A percentile compares a stretch with the other conserved stretches of the same genome.
Conservation (phyloP, 164 flowering plant species). For the Sedum album region DNA sequence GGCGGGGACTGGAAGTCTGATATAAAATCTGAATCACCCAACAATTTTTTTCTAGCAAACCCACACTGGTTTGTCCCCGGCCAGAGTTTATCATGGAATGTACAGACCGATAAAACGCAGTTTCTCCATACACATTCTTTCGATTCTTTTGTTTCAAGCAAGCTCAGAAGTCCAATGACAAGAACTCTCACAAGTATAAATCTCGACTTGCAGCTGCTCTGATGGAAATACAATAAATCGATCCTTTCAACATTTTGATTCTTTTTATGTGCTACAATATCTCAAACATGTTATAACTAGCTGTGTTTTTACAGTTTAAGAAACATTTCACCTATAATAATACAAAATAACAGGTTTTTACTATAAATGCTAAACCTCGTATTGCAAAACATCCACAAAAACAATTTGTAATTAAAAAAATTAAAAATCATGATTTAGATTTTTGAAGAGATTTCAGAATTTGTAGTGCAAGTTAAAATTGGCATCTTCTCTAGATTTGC, state of each 20-base stretch:
- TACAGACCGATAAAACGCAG: background rate
- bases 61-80: background rate
- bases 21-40: slow-evolving; percentile 20
- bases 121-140: background rate
- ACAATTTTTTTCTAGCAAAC: background rate
- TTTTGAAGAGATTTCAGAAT: no score
- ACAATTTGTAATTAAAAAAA: no score
- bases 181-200: background rate
- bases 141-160: background rate
- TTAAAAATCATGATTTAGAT: no score
- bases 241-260: no score
- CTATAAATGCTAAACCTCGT: no score
- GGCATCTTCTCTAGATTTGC: no score
- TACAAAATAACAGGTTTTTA: no score
- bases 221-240: background rate
- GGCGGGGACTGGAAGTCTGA: slow-evolving; percentile 33
- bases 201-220: background rate
- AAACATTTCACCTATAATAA: background rate
- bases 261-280: no score
- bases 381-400: no score
- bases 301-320: no score
- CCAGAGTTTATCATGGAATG: background rate
- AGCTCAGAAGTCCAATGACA: background rate
- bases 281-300: no score
- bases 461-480: no score